These are phyloP conservation scores for Tuber aestivum DNA, from an alignment of 495 filamentous ascomycete species.

Conservation along the genomic window DNA sequence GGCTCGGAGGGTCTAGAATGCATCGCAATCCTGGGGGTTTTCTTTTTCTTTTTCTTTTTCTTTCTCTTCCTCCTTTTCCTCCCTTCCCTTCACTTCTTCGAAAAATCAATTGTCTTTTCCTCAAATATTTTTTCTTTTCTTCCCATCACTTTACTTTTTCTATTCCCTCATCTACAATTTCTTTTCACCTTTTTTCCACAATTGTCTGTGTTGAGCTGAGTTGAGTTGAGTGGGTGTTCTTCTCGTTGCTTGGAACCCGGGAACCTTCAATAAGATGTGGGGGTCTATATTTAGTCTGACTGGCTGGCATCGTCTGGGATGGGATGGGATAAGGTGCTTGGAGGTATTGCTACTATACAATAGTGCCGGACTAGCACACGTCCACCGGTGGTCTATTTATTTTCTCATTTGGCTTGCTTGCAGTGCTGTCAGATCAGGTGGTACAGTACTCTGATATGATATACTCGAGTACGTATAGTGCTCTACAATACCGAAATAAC, in stretches of 20 bases:
- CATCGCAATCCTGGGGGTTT: background rate
- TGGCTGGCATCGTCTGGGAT: background rate
- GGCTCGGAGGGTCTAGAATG: background rate
- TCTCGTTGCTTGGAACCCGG: background rate
- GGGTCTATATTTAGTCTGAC: background rate
- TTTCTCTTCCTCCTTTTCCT: conserved; percentile 10
- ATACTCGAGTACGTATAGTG: background rate
- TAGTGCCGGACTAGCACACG: background rate
- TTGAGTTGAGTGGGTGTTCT: background rate
- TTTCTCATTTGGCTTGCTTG: background rate
- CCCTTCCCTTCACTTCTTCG: conserved; percentile 5
- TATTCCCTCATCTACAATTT: background rate
- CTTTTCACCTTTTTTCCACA: background rate
- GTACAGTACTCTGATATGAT: background rate
- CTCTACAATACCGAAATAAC: background rate
- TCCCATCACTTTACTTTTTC: background rate
- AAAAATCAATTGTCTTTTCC: background rate
- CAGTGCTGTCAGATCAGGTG: background rate
- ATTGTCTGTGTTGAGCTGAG: background rate
- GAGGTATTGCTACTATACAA: background rate
- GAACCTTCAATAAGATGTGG: background rate
- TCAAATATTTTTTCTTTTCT: background rate
- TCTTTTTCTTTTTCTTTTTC: conserved; percentile 19
- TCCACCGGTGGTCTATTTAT: background rate
- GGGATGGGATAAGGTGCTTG: background rate